Evolutionary conservation across 2,329 filamentous ascomycete species (phyloP).

Genomic region (Ophiostoma sp.): DNA sequence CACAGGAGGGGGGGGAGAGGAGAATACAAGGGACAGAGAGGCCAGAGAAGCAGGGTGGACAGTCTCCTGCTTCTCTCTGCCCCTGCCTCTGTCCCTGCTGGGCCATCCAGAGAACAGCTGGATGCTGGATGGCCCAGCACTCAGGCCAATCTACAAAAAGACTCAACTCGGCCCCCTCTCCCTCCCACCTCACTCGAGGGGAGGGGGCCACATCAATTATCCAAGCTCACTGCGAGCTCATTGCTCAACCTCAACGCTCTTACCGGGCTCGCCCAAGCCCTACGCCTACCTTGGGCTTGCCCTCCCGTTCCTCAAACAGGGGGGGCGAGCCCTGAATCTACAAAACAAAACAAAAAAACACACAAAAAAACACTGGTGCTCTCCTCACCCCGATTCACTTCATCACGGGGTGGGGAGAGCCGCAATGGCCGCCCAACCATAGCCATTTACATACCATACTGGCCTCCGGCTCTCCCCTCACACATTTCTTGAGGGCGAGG

Average conservation of each 20-base stretch:
- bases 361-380: not conserved
- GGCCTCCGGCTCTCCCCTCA: not conserved
- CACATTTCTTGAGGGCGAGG: not conserved
- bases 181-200: not conserved
- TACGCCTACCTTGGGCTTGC: not conserved
- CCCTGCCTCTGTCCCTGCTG: not conserved
- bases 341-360: not conserved
- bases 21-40: no score
- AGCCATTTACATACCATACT: not conserved
- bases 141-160: not conserved
- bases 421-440: not conserved
- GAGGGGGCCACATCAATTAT: not conserved
- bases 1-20: not conserved
- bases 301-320: not conserved
- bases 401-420: not conserved
- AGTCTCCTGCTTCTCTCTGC: not conserved
- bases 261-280: not conserved
- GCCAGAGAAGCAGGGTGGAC: not conserved
- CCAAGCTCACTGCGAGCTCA: not conserved
- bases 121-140: not conserved
- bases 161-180: not conserved
- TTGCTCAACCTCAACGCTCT: not conserved
- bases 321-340: not conserved
- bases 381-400: not conserved
- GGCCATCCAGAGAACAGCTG: not conserved